phyloP scores from a whole-genome alignment of 1,139 yeast species.

The Sugiyamaella paludigena region DNA sequence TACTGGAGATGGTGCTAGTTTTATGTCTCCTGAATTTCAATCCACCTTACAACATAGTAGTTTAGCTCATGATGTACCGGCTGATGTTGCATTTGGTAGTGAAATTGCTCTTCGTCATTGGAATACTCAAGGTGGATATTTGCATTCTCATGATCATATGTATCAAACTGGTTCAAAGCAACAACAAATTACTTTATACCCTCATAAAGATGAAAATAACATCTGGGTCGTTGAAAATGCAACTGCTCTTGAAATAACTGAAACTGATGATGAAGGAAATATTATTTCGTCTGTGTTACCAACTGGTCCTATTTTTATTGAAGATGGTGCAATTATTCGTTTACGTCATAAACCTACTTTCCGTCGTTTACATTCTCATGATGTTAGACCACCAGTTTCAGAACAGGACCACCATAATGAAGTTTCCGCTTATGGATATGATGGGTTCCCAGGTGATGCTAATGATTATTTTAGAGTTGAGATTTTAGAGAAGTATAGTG shows the following conservation, averaged over 20 bases:
- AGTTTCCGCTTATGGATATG: constrained; percentile 86
- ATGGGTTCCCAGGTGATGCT: constrained; percentile 90
- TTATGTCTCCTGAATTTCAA: constrained; percentile 89
- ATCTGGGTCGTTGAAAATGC: constrained; percentile 54
- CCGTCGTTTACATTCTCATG: constrained; percentile 93
- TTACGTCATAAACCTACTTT: constrained; percentile 65
- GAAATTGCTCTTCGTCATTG: constrained; percentile 73
- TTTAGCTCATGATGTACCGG: constrained; percentile 65
- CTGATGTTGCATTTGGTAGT: constrained; percentile 91
- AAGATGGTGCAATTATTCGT: constrained; percentile 78
- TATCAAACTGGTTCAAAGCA: constrained; percentile 94
- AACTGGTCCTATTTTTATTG: constrained; percentile 47
- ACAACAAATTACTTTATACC: constrained; percentile 86
- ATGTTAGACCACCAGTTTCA: constrained; percentile 88
- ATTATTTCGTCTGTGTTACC: constrained; percentile 33
- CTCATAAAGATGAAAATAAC: constrained; percentile 87
- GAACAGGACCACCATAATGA: constrained; percentile 97
- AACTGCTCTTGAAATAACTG: constrained; percentile 25
- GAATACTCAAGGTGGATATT: constrained; percentile 88
- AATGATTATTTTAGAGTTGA: constrained; percentile 94
- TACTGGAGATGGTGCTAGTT: constrained; percentile 86
- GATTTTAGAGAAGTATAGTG: constrained; percentile 62
- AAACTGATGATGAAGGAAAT: constrained; percentile 31
- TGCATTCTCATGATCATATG: constrained; percentile 84
- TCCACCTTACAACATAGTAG: constrained; percentile 66